Percentiles rank a stretch among this genome's conserved stretches.
These are phyloP conservation scores for Candida ovalis DNA, from an alignment of 805 yeast genomes.

Conservation along the genomic window DNA sequence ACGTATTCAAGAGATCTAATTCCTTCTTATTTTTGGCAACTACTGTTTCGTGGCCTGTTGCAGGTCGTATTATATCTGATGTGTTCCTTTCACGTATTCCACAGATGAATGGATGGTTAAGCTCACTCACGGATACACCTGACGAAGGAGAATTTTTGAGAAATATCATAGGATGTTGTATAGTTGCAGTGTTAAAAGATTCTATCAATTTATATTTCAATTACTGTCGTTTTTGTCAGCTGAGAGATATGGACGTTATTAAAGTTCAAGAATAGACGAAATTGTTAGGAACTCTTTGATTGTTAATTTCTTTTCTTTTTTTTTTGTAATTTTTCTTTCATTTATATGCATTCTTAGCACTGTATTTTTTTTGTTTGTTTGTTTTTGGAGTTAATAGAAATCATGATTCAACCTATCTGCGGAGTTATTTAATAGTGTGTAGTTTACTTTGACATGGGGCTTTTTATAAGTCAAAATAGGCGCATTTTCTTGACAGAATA, in stretches of 20 bases:
- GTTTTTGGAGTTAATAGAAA: too few relatives aligned
- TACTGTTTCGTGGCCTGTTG: constrained; percentile 32
- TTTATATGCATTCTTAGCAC: too few relatives aligned
- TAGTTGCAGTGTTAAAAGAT: constrained; percentile 31
- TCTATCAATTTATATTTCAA: constrained; percentile 28
- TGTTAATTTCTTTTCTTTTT: neutral
- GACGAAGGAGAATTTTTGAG: constrained; percentile 34
- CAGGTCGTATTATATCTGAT: constrained; percentile 26
- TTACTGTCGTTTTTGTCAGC: constrained; percentile 29
- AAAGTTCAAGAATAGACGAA: constrained; percentile 1
- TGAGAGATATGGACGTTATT: constrained; percentile 23
- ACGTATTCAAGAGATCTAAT: constrained; percentile 20
- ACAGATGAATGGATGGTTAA: constrained; percentile 17
- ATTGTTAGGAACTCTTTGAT: neutral
- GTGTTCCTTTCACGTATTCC: constrained; percentile 21
- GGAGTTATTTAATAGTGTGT: too few relatives aligned
- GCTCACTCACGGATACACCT: constrained; percentile 29
- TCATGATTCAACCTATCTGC: too few relatives aligned
- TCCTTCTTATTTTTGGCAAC: constrained; percentile 20
- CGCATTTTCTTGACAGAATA: neutral
- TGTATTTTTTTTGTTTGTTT: too few relatives aligned
- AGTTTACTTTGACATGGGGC: neutral
- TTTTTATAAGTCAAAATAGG: neutral
- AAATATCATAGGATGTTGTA: constrained; percentile 33
- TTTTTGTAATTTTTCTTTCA: neutral